phyloP scores from a whole-genome alignment of 345 rosid species.

The Corchorus olitorius region DNA sequence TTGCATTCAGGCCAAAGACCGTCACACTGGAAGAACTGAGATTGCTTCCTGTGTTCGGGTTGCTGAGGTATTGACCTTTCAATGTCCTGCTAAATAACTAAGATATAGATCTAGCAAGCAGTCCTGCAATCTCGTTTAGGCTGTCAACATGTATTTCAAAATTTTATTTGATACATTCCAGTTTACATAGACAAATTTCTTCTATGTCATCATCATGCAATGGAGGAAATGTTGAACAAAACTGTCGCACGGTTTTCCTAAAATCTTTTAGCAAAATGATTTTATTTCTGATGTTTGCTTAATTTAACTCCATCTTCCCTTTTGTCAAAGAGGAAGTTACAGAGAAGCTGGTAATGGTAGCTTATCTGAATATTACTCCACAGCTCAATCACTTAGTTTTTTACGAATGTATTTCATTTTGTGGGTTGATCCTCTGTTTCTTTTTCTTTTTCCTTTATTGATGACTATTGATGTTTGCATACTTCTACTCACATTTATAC shows the following conservation, averaged over 20 bases:
- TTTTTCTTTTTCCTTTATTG: not conserved
- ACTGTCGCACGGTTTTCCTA: not conserved
- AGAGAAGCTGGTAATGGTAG: constrained; percentile 1
- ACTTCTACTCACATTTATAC: constrained; percentile 16
- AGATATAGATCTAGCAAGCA: not conserved
- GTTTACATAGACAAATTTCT: not conserved
- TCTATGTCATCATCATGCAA: not conserved
- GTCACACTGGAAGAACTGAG: constrained; percentile 71
- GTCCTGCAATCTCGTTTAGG: not conserved
- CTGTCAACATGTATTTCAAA: not conserved
- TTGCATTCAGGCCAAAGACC: constrained; percentile 91
- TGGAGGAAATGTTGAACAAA: not conserved
- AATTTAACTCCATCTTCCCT: not conserved
- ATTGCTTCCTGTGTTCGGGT: constrained; percentile 89
- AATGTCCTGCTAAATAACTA: not conserved
- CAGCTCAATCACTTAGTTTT: not conserved
- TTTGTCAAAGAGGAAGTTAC: not conserved
- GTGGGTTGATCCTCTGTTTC: not conserved
- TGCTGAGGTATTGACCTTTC: constrained; percentile 66
- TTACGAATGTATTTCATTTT: not conserved
- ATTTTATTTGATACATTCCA: not conserved
- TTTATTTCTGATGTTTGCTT: not conserved
- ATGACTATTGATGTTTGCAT: not conserved
- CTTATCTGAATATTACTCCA: not conserved
- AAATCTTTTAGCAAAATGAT: constrained; percentile 1